These are phyloP conservation scores for Plasmodium chabaudi DNA, from an alignment of 169 alveolate genomes.

Conservation along the genomic window DNA sequence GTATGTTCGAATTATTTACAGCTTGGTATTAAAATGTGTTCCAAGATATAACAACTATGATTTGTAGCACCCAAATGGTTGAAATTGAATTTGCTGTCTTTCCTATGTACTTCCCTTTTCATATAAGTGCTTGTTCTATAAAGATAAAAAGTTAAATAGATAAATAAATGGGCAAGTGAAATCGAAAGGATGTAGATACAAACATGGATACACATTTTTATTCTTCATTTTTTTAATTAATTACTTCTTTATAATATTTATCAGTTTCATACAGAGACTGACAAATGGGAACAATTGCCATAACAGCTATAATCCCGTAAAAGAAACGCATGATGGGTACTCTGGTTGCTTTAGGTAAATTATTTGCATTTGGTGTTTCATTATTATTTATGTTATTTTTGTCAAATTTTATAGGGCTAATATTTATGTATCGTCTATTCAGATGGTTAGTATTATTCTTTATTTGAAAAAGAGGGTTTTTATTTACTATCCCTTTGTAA, in stretches of 20 bases:
- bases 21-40: too few species aligned
- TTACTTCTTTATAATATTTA: slow-evolving; percentile 70
- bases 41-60: too few species aligned
- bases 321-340: slow-evolving; percentile 62
- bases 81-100: too few species aligned
- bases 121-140: slow-evolving; percentile 61
- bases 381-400: neutral
- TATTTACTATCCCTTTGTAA: neutral
- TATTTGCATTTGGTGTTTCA: neutral
- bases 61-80: too few species aligned
- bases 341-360: slow-evolving; percentile 53
- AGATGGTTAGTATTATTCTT: slow-evolving; percentile 6
- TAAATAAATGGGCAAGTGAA: neutral
- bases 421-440: slow-evolving; percentile 7
- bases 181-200: neutral
- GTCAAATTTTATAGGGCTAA: neutral
- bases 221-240: neutral
- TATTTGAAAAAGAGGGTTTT: neutral
- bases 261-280: slow-evolving; percentile 75
- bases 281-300: slow-evolving; percentile 71
- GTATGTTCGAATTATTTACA: too few species aligned
- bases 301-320: slow-evolving; percentile 43
- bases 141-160: slow-evolving; percentile 10
- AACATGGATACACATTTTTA: neutral
- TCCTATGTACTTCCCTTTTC: slow-evolving; percentile 18